These are phyloP conservation scores for Ulvella scutata DNA, from an alignment of 139 green algal genomes.

Conservation along the genomic window DNA sequence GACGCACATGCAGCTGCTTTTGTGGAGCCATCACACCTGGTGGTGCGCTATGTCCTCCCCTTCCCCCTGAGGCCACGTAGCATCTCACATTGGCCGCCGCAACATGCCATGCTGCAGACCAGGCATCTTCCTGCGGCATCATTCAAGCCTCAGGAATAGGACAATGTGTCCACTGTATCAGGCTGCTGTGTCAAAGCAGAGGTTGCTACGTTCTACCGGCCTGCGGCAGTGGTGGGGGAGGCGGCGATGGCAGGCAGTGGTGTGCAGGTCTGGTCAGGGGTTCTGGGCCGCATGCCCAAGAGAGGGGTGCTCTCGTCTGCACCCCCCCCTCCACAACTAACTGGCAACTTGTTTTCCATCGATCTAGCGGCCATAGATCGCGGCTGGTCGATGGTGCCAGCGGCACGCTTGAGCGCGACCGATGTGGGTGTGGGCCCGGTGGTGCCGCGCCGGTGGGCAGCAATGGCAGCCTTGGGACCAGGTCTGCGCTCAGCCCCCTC, in stretches of 20 bases:
- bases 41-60: not conserved
- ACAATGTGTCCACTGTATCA: no score
- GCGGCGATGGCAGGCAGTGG: no score
- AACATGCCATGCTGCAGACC: no score
- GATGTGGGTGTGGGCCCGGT: not conserved
- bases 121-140: no score
- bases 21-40: not conserved
- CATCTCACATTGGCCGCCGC: no score
- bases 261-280: not conserved
- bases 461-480: not conserved
- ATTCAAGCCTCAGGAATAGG: no score
- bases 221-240: no score
- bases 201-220: no score
- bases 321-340: not conserved
- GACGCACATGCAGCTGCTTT: not conserved
- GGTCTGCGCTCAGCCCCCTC: not conserved
- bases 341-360: not conserved
- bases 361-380: not conserved
- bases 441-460: not conserved
- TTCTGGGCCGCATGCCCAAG: slow-evolving; percentile 1
- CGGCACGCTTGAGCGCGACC: not conserved
- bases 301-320: not conserved
- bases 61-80: no score
- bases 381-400: slow-evolving; percentile 1
- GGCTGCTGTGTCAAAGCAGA: no score